Evolutionary conservation across 495 filamentous ascomycete species (phyloP).

Genomic region (Hypoxylon trugodes): DNA sequence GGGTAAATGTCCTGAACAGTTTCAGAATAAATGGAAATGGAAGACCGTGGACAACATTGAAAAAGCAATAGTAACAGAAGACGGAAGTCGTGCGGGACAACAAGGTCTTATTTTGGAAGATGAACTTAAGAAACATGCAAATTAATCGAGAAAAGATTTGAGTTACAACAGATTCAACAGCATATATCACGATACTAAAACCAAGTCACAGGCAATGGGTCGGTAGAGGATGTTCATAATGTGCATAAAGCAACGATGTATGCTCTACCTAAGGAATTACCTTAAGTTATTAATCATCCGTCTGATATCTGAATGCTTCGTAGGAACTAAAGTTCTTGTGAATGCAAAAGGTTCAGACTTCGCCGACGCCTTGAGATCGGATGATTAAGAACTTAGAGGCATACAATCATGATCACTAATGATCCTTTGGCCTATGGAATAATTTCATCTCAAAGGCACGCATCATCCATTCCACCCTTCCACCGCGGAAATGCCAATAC

Average conservation of each 20-base stretch:
- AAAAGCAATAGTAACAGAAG: conserved; percentile 60
- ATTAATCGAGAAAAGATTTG: neutral
- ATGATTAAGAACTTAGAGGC: no score
- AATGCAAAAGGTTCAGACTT: neutral
- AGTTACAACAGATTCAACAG: neutral
- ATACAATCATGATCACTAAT: conserved; percentile 14
- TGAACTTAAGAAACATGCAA: conserved; percentile 51
- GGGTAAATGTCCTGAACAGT: conserved; percentile 62
- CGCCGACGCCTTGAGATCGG: neutral
- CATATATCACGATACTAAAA: no score
- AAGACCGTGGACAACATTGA: conserved; percentile 42
- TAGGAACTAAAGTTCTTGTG: neutral
- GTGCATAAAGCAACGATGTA: conserved; percentile 5
- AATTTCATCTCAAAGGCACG: neutral
- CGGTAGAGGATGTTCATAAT: no score
- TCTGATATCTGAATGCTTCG: neutral
- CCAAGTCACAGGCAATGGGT: no score
- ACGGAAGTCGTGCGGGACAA: conserved; percentile 70
- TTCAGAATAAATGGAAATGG: conserved; percentile 77
- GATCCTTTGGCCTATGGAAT: neutral
- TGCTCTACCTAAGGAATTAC: conserved; percentile 3
- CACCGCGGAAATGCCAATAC: no score
- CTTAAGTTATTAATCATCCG: conserved; percentile 1
- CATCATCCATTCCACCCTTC: no score
- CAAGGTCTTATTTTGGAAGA: conserved; percentile 63